Evolutionary conservation across 2,329 filamentous ascomycete genomes (phyloP), one percentile per base, ranked within the genome.

Genomic region (Alternaria ethzedia): DNA sequence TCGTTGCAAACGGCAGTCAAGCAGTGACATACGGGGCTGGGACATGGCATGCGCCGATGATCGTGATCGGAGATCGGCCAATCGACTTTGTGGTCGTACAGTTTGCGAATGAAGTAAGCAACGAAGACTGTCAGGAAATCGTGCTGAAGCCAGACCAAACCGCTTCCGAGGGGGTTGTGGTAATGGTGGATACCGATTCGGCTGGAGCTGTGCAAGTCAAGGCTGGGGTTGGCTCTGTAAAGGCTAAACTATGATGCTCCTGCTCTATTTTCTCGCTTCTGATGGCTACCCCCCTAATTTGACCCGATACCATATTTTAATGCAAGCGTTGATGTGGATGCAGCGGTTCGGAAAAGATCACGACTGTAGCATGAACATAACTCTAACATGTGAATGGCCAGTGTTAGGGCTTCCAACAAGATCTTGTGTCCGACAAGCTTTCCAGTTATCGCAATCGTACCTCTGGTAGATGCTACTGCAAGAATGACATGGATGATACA

Each of bases 1-100:
- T 97, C 77, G 82, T 96, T 58, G 94, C 92, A 2, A 87, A 86
- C 54, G 90, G 89, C 3, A 85, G 86, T 23, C 93, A 97, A 82
- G 94, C 93, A 11, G 93, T 99, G 13, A 97, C 94, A 3, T 99
- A 98, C 79, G 93, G 88, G 1, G 89, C 92, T 2, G 96, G 93
- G 6, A 97, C 94, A 57, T 99, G 90, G 95, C 96, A 99, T 83
- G 94, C 95, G 65, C 96, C 96, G 0, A 98, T 99, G 95, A 91
- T 94, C 13, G 94, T 93, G 15, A 80, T 98, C 52, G 94, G 94
- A 1, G 79, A 82, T 47, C 81, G 83, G 57, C 85, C 89, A 20
- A 84, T 97, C 51, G 93, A 96, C 76, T 98, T 97, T 79, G 76
- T 79, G 6, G 95, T 98, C 2, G 87, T 92, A 69, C 95, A 98